These are phyloP conservation scores for Physaria fendleri DNA, from an alignment of 345 rosid species.

Conservation along the genomic window DNA sequence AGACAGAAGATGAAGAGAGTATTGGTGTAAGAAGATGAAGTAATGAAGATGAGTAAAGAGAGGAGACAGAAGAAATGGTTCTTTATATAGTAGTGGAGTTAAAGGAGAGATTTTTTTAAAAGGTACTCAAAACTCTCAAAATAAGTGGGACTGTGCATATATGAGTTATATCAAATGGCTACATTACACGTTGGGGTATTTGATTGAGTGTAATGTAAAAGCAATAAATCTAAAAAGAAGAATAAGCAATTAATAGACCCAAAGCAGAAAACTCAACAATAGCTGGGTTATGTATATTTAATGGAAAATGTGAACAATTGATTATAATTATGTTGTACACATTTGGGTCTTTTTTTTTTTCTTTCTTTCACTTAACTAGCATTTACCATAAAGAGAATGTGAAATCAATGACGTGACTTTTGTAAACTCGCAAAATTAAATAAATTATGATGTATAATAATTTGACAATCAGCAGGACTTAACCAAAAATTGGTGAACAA, in stretches of 20 bases:
- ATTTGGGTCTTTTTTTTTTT: neutral
- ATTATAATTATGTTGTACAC: slow-evolving; percentile 2
- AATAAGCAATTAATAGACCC: slow-evolving; percentile 22
- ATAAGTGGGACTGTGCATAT: slow-evolving; percentile 11
- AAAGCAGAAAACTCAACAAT: neutral
- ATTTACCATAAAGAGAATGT: slow-evolving; percentile 3
- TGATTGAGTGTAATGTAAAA: slow-evolving; percentile 16
- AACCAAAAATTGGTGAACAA: neutral
- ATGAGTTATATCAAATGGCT: neutral
- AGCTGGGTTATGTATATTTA: neutral
- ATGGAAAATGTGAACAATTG: slow-evolving; percentile 12
- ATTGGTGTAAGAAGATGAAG: slow-evolving; percentile 9
- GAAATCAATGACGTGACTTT: neutral
- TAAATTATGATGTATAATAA: neutral
- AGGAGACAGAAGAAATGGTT: slow-evolving; percentile 4
- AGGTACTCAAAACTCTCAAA: slow-evolving; percentile 11
- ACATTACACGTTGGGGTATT: neutral
- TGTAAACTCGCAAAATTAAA: neutral
- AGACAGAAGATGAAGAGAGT: slow-evolving; percentile 1
- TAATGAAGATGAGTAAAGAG: slow-evolving; percentile 14
- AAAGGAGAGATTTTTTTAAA: slow-evolving; percentile 21
- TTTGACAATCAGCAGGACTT: neutral
- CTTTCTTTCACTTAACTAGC: neutral
- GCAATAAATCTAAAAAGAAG: too few relatives aligned
- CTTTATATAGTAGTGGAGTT: slow-evolving; percentile 27